Evolutionary conservation across 2,329 filamentous ascomycete genomes (phyloP), one percentile per base, ranked within the genome.

Genomic region (Mollisiaceae sp.): DNA sequence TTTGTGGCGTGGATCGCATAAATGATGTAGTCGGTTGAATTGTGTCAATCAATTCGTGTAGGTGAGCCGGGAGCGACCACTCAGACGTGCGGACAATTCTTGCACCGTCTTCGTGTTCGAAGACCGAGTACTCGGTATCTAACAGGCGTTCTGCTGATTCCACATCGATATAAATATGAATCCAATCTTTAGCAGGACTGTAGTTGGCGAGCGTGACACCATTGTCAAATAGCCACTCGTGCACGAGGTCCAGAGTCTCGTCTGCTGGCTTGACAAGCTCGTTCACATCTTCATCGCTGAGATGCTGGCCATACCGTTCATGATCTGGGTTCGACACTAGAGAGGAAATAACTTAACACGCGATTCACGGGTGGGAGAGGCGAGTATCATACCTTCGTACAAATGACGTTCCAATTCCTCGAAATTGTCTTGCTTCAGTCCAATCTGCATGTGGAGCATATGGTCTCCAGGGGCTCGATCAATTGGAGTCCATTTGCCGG

Each of bases 21-120:
- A 88, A 88, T 0, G 85, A 85, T 60, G 82, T 88, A 1, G 86
- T 88, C 2, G 86, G 86, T 73, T 88, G 85, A 38, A 88, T 83
- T 11, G 83, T 82, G 70, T 87, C 84, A 67, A 89, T 83, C 71
- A 85, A 84, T 54, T 80, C 78, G 72, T 87, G 85, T 4, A 88
- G 78, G 70, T 87, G 82, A 36, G 70, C 70, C 18, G 86, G 86
- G 2, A 89, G 79, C 50, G 85, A 87, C 85, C 85, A 89, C 41
- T 79, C 75, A 1, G 83, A 80, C 0, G 86, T 81, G 50, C 86
- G 81, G 15, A 85, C 79, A 9, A 87, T 72, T 14, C 78, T 72
- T 1, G 80, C 73, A 20, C 85, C 86, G 71, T 87, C 82, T 38
- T 78, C 75, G 69, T 86, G 84, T 73, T 82, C 76, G 75, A 82